Conservation (phyloP, 1,139 yeast species). For the Blastobotrys capitulatus region DNA sequence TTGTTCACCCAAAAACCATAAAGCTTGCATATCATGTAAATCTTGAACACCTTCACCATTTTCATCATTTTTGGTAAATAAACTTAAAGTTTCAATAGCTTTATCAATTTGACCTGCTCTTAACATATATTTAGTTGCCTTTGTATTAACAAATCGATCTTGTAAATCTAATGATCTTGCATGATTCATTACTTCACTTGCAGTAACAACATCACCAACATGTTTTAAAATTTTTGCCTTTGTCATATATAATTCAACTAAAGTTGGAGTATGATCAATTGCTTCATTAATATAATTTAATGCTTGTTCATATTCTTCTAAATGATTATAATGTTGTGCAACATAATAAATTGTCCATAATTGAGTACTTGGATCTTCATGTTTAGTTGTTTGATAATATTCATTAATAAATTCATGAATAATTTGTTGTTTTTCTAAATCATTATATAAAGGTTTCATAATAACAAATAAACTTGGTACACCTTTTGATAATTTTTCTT, state of each 20-base stretch:
- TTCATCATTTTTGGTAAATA: slow-evolving; percentile 80
- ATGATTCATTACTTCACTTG: slow-evolving; percentile 59
- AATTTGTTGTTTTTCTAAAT: slow-evolving; percentile 41
- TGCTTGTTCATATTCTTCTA: slow-evolving; percentile 49
- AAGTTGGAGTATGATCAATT: slow-evolving; percentile 57
- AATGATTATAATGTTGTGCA: slow-evolving; percentile 69
- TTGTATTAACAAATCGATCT: slow-evolving; percentile 88
- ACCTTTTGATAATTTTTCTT: slow-evolving; percentile 63
- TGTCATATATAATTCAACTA: slow-evolving; percentile 73
- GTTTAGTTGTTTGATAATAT: slow-evolving; percentile 33
- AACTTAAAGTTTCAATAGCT: slow-evolving; percentile 67
- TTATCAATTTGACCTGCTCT: slow-evolving; percentile 75
- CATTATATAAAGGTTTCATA: slow-evolving; percentile 71
- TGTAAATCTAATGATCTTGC: slow-evolving; percentile 79
- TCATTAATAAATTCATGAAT: slow-evolving; percentile 53
- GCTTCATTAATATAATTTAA: slow-evolving; percentile 56
- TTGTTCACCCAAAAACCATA: slow-evolving; percentile 80
- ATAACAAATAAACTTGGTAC: slow-evolving; percentile 89
- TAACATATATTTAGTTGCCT: slow-evolving; percentile 74
- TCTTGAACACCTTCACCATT: slow-evolving; percentile 80
- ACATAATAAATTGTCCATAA: slow-evolving; percentile 79
- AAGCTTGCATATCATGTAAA: slow-evolving; percentile 84
- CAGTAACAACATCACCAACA: slow-evolving; percentile 52
- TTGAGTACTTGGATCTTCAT: slow-evolving; percentile 45
- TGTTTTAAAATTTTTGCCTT: slow-evolving; percentile 81